Percentiles rank a stretch among this genome's conserved stretches.
Evolutionary conservation across 805 yeast genomes (phyloP).

Genomic region (Ogataea pini): DNA sequence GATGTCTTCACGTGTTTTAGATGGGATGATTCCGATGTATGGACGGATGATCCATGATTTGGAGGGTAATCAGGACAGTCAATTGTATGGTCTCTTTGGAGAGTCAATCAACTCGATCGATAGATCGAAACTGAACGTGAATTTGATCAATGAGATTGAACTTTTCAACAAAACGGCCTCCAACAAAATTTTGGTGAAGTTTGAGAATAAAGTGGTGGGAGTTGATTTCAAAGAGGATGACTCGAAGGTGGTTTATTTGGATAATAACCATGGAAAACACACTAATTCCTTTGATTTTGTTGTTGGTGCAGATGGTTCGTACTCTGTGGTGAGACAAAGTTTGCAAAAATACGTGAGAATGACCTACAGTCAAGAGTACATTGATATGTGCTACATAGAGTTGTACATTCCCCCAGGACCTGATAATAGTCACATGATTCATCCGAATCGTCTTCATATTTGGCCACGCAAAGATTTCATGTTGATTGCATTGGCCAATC

Average conservation of each 20-base stretch:
- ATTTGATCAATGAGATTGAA: slow-evolving; percentile 64
- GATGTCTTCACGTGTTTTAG: slow-evolving; percentile 56
- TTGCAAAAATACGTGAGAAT: slow-evolving; percentile 66
- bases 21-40: slow-evolving; percentile 75
- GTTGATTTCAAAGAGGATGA: slow-evolving; percentile 34
- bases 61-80: slow-evolving; percentile 63
- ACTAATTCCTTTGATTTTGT: slow-evolving; percentile 52
- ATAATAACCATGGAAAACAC: slow-evolving; percentile 3
- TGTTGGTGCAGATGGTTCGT: slow-evolving; percentile 87
- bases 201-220: slow-evolving; percentile 56
- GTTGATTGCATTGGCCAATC: slow-evolving; percentile 87
- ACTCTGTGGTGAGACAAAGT: slow-evolving; percentile 68
- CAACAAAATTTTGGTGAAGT: slow-evolving; percentile 43
- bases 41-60: slow-evolving; percentile 87
- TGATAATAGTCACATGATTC: slow-evolving; percentile 47
- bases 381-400: slow-evolving; percentile 83
- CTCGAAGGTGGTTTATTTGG: slow-evolving; percentile 11
- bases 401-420: slow-evolving; percentile 66
- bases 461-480: slow-evolving; percentile 89
- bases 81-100: slow-evolving; percentile 77
- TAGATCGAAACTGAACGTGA: slow-evolving; percentile 65
- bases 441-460: slow-evolving; percentile 80
- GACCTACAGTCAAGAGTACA: slow-evolving; percentile 73
- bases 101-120: slow-evolving; percentile 86
- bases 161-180: slow-evolving; percentile 28